Percentiles rank a stretch among this genome's conserved stretches.
Evolutionary conservation across 192 early-diverging fungal species (phyloP).

Genomic region (Coemansia sp.): DNA sequence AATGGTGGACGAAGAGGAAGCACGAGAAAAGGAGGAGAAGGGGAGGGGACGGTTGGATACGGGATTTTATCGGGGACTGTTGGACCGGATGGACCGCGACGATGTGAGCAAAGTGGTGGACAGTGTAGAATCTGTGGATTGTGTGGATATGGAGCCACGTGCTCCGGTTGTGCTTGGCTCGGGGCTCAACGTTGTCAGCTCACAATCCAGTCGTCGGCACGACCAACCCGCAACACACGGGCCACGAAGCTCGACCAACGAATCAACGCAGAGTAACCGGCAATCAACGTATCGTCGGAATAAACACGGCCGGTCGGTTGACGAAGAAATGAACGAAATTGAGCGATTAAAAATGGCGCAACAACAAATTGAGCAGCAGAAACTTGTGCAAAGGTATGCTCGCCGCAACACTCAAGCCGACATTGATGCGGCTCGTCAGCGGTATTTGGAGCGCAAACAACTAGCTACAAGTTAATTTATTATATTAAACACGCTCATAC

Average conservation of each 20-base stretch:
- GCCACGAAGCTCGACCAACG: not conserved
- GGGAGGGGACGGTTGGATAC: not conserved
- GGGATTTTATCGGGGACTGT: slow-evolving; percentile 26
- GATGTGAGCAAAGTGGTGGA: slow-evolving; percentile 65
- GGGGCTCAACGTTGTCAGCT: slow-evolving; percentile 1
- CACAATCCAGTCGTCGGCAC: not conserved
- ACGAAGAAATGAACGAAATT: not conserved
- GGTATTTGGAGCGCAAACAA: slow-evolving; percentile 23
- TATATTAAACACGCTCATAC: too few species aligned
- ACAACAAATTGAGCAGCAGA: slow-evolving; percentile 13
- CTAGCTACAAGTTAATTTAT: not conserved
- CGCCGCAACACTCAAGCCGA: slow-evolving; percentile 35
- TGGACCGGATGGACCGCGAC: slow-evolving; percentile 59
- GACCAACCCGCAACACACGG: not conserved
- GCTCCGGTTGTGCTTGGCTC: not conserved
- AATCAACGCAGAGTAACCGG: not conserved
- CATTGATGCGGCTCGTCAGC: slow-evolving; percentile 31
- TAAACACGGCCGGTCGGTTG: not conserved
- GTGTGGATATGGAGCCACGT: not conserved
- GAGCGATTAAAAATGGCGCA: slow-evolving; percentile 8
- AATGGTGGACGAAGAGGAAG: slow-evolving; percentile 36
- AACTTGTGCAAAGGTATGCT: slow-evolving; percentile 26
- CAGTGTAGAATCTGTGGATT: not conserved
- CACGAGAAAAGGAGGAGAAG: slow-evolving; percentile 6
- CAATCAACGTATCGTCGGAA: not conserved